Conservation (phyloP, 352 stramenopile genomes). For the Phytophthora hibernalis region DNA sequence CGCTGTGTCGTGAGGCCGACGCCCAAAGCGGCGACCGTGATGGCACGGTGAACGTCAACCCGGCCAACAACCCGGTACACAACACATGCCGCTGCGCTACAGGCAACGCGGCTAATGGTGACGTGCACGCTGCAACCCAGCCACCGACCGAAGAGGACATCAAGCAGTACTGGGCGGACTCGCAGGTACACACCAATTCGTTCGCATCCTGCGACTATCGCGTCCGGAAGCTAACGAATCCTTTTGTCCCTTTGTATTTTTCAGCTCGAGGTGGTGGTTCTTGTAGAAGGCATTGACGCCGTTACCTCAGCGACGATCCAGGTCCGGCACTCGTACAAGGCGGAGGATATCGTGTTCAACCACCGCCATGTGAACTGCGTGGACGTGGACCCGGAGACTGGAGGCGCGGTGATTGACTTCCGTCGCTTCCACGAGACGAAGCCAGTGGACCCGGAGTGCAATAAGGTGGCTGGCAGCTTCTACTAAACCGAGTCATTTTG, state of each 20-base stretch:
- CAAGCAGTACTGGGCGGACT: conserved; percentile 78
- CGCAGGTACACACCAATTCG: conserved; percentile 49
- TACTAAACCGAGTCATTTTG: conserved; percentile 45
- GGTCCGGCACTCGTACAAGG: conserved; percentile 95
- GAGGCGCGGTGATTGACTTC: conserved; percentile 90
- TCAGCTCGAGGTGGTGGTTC: conserved; percentile 95
- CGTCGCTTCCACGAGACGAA: conserved; percentile 88
- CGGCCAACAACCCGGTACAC: conserved; percentile 35
- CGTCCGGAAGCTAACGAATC: conserved; percentile 4
- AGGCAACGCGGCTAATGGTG: conserved; percentile 23
- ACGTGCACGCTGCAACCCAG: conserved; percentile 37
- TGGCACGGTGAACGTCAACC: conserved; percentile 36
- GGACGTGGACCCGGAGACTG: conserved; percentile 71
- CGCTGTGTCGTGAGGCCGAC: conserved; percentile 63
- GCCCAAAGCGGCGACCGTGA: conserved; percentile 74
- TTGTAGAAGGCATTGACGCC: conserved; percentile 96
- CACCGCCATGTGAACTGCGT: conserved; percentile 94
- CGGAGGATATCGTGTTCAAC: conserved; percentile 93
- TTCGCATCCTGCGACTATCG: not conserved
- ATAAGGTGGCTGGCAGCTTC: conserved; percentile 63
- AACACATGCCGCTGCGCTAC: conserved; percentile 55
- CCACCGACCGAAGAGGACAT: conserved; percentile 58
- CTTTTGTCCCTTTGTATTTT: conserved; percentile 11
- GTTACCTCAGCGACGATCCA: conserved; percentile 96
- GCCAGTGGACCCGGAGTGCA: conserved; percentile 57